Evolutionary conservation across 2,329 filamentous ascomycete genomes (phyloP), one percentile per base, ranked within the genome.

Genomic region (Proliferodiscus dingleyae): DNA sequence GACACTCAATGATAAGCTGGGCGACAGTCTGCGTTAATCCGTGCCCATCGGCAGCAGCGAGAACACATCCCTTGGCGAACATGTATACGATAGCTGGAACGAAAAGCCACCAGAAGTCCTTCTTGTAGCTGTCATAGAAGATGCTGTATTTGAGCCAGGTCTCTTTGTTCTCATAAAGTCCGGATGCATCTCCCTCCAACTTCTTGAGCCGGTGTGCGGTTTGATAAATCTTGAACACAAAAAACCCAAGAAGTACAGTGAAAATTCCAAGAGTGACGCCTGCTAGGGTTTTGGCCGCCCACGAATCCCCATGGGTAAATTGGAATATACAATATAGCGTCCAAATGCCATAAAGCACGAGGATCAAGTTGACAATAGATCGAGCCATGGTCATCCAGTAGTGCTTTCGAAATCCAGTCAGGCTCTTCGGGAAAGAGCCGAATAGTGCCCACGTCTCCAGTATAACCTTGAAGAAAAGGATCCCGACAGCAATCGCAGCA

Each of bases 31-130:
- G 93, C 5, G 78, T 69, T 66, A 95, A 77, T 39, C 90, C 93
- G 62, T 95, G 81, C 10, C 89, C 89, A 61, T 96, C 85, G 34
- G 80, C 88, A 23, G 81, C 87, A 11, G 91, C 91, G 54, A 97
- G 83, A 47, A 91, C 81, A 50, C 82, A 85, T 44, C 91, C 90
- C 70, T 93, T 93, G 63, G 81, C 83, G 62, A 96, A 89, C 73
- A 90, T 86, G 73, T 97, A 97, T 53, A 89, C 50, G 61, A 97
- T 95, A 50, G 78, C 74, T 0, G 93, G 93, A 11, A 97, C 77
- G 63, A 98, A 97, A 19, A 96, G 69, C 91, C 91, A 97, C 93
- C 93, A 98, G 72, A 91, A 95, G 58, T 83, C 81, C 67, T 87
- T 89, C 71, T 89, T 89, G 75, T 95, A 97, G 58, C 84, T 85